These are phyloP conservation scores for Penicillium griseofulvum DNA, from an alignment of 2,329 filamentous ascomycete species.

Conservation along the genomic window DNA sequence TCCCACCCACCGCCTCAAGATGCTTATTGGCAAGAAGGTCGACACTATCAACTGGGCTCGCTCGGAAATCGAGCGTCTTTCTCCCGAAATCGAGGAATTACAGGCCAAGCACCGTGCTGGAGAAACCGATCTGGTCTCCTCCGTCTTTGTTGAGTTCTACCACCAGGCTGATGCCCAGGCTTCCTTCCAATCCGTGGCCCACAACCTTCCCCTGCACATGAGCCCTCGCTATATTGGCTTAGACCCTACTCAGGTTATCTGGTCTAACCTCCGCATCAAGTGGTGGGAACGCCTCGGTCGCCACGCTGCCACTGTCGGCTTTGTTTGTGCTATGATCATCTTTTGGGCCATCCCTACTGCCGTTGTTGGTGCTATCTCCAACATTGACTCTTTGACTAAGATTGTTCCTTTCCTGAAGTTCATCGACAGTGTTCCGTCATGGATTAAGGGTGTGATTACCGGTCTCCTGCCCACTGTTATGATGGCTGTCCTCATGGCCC, in stretches of 20 bases:
- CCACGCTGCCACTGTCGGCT: constrained; percentile 64
- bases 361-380: constrained; percentile 80
- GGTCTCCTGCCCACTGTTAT: constrained; percentile 78
- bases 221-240: constrained; percentile 80
- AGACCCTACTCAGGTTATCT: constrained; percentile 77
- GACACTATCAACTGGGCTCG: constrained; percentile 93
- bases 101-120: constrained; percentile 67
- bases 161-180: constrained; percentile 79
- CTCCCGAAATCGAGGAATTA: constrained; percentile 66
- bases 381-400: constrained; percentile 67
- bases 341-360: constrained; percentile 82
- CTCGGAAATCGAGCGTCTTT: constrained; percentile 70
- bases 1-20: constrained; percentile 71
- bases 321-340: constrained; percentile 74
- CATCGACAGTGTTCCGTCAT: constrained; percentile 66
- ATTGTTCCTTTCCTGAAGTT: constrained; percentile 68
- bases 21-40: constrained; percentile 78
- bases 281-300: constrained; percentile 84
- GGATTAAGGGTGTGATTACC: constrained; percentile 78
- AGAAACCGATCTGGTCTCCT: constrained; percentile 64
- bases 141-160: constrained; percentile 88
- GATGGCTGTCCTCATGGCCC: constrained; percentile 78
- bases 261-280: constrained; percentile 76
- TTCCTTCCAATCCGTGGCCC: constrained; percentile 81
- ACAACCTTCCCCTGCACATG: constrained; percentile 86